Percentiles rank a stretch among this genome's conserved stretches.
These are phyloP conservation scores for Thamnidium elegans DNA, from an alignment of 192 early-diverging fungal species.

Conservation along the genomic window DNA sequence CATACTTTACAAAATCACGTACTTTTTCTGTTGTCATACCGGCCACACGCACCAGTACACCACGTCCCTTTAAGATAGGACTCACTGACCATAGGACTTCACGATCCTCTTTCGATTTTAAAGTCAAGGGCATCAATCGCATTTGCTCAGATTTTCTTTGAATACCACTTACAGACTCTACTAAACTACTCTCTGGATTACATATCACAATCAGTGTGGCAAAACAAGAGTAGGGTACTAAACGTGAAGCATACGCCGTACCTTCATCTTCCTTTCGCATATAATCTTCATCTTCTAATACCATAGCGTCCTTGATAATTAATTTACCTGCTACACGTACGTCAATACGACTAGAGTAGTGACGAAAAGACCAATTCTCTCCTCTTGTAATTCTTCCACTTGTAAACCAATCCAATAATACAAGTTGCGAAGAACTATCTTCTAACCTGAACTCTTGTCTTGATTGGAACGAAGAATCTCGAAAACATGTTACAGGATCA, in stretches of 20 bases:
- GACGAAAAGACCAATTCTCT: constrained; percentile 69
- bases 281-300: constrained; percentile 44
- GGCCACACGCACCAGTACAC: constrained; percentile 33
- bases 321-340: constrained; percentile 23
- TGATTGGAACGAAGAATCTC: constrained; percentile 60
- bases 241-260: constrained; percentile 49
- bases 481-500: constrained; percentile 78
- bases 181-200: background rate
- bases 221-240: constrained; percentile 59
- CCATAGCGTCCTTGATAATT: constrained; percentile 42
- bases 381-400: constrained; percentile 70
- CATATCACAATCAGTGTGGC: constrained; percentile 58
- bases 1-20: constrained; percentile 37
- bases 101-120: constrained; percentile 8
- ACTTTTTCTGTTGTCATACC: constrained; percentile 38
- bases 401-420: constrained; percentile 85
- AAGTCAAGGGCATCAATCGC: constrained; percentile 16
- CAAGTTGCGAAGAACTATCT: constrained; percentile 48
- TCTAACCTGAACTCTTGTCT: constrained; percentile 53
- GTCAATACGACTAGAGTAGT: constrained; percentile 38
- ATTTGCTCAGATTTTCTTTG: constrained; percentile 19
- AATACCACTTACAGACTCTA: constrained; percentile 8
- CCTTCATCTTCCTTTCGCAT: constrained; percentile 5
- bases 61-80: constrained; percentile 21
- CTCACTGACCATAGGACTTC: constrained; percentile 25